A percentile compares a stretch with the other conserved stretches of the same genome.
phyloP scores from a whole-genome alignment of 768 basidiomycete genomes.

The Trametes cinnabarina region DNA sequence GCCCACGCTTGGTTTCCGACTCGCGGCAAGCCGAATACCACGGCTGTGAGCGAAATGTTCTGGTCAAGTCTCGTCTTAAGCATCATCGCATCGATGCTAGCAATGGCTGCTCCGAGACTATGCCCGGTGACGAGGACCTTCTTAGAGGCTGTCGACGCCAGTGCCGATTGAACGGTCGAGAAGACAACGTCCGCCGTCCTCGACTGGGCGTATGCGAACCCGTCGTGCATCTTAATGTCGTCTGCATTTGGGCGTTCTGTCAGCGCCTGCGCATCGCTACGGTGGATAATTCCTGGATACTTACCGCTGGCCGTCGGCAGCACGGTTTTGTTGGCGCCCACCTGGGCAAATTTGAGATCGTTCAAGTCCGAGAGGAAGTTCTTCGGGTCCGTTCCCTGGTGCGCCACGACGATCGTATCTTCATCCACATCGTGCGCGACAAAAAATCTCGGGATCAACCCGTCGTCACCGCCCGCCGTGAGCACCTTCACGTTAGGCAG shows the following conservation, averaged over 20 bases:
- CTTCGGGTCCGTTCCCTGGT: slow-evolving; percentile 39
- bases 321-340: slow-evolving; percentile 31
- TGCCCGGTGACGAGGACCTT: slow-evolving; percentile 40
- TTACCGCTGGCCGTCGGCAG: slow-evolving; percentile 31
- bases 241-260: not conserved
- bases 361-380: slow-evolving; percentile 38
- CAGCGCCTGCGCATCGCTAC: not conserved
- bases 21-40: slow-evolving; percentile 33
- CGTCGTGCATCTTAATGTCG: slow-evolving; percentile 38
- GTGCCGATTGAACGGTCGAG: slow-evolving; percentile 30
- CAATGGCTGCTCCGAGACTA: slow-evolving; percentile 41
- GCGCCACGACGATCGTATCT: slow-evolving; percentile 39
- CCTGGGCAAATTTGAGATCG: slow-evolving; percentile 33
- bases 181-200: slow-evolving; percentile 38
- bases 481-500: slow-evolving; percentile 18
- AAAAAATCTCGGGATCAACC: slow-evolving; percentile 17
- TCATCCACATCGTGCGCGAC: slow-evolving; percentile 37
- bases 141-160: slow-evolving; percentile 29
- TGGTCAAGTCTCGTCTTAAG: slow-evolving; percentile 37
- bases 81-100: slow-evolving; percentile 44
- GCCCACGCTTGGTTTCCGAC: not conserved
- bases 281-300: not conserved
- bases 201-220: slow-evolving; percentile 40
- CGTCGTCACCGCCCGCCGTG: slow-evolving; percentile 26
- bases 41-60: slow-evolving; percentile 33